Base-by-base conservation (phyloP, 768 basidiomycete genomes). In the Agaricus blazei region DNA sequence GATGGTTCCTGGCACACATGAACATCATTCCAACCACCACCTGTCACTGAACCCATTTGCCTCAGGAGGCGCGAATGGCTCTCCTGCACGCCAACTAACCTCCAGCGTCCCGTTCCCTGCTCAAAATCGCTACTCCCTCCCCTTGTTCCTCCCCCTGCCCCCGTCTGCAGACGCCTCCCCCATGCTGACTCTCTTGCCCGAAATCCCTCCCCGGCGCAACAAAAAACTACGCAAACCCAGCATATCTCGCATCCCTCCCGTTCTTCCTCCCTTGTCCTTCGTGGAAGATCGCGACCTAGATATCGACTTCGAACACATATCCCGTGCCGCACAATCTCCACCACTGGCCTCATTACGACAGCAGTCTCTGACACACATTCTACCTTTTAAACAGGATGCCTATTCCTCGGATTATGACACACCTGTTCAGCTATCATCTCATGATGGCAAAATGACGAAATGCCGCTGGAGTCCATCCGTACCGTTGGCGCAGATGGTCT, bases 221-320 rank as follows among this genome's bases (percentile, higher is more conserved):
- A 47, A 54, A 44, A 55, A 55, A 24, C 27, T 55, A n/a, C 47
- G 54, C 54, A 55, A 55, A 12, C 40, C 37, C 19, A 41, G 47
- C 15, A 34, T 43, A 41, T 29, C 54, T 5, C 26, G 28, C 38
- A 55, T 24, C 7, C 54, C 54, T 19, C 54, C 54, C 3, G 38
- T 42, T 23, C 54, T 48, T n/a, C 47, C 54, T 12, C 54, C 54
- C 40, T 48, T 48, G 38, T 48, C 54, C 2, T 55, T 48, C 47
- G 43, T 34, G 14, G 47, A 48, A 15, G 54, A 42, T 19, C 54
- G 40, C 27, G 52, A 47, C 8, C 46, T 38, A 11, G 46, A 48
- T 26, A 46, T 55, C 37, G 54, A 54, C 27, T 48, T 54, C 40
- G 54, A 55, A 23, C 54, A 48, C 28, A 19, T 55, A 27, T 55